Percentiles rank a stretch among this genome's conserved stretches.
These are phyloP conservation scores for Diddensiella caesifluorescens DNA, from an alignment of 805 yeast genomes.

Conservation along the genomic window DNA sequence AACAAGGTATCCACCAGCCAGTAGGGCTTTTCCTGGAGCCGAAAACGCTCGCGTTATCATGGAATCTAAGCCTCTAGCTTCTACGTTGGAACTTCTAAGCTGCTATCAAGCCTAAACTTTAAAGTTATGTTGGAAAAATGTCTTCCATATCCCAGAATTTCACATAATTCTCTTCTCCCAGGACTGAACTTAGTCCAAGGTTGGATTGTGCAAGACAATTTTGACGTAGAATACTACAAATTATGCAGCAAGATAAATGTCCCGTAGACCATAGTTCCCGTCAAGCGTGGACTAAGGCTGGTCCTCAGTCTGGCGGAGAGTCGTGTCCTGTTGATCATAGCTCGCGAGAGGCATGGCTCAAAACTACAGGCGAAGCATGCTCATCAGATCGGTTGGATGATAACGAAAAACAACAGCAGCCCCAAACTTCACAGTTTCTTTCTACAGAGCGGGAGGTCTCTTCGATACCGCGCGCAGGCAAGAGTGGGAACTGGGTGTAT, in stretches of 20 bases:
- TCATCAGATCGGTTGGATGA: conserved; percentile 21
- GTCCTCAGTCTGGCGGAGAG: too few species aligned
- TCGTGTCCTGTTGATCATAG: conserved; percentile 65
- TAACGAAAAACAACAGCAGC: conserved; percentile 4
- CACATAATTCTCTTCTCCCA: neutral
- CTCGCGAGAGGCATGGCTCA: conserved; percentile 57
- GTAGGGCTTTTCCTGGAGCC: conserved; percentile 92
- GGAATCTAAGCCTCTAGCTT: too few species aligned
- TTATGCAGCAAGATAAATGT: conserved; percentile 31
- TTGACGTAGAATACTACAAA: too few species aligned
- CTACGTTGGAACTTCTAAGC: too few species aligned
- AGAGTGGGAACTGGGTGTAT: conserved; percentile 75
- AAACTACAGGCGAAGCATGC: conserved; percentile 30
- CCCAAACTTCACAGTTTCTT: conserved; percentile 29
- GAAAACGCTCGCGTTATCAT: conserved; percentile 51
- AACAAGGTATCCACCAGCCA: conserved; percentile 94
- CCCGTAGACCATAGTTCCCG: conserved; percentile 48
- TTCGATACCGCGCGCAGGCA: conserved; percentile 75
- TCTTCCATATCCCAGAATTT: neutral
- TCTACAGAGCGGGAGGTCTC: conserved; percentile 74
- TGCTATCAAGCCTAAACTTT: too few species aligned
- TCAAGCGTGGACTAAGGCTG: conserved; percentile 25
- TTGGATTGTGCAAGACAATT: too few species aligned
- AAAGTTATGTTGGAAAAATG: too few species aligned
- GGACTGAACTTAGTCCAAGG: too few species aligned